These are phyloP conservation scores for Vigna nakashimae DNA, from an alignment of 306 rosid genomes.

Conservation along the genomic window DNA sequence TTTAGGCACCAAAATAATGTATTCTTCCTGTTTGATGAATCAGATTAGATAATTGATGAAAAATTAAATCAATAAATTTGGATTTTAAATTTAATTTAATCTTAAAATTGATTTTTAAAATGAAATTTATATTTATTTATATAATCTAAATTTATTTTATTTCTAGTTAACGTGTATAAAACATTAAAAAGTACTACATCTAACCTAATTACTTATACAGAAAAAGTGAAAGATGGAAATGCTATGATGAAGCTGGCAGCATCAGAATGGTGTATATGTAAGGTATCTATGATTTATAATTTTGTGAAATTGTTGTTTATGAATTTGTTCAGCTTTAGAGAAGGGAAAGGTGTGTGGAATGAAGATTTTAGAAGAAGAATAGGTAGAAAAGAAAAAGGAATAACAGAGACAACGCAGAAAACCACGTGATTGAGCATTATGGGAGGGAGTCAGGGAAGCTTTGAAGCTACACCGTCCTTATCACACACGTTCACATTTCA, in stretches of 20 bases:
- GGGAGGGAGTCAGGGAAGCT: conserved; percentile 4
- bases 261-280: not conserved
- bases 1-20: too few relatives aligned
- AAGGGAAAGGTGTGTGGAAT: not conserved
- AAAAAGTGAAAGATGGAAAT: not conserved
- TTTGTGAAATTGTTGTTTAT: conserved; percentile 3
- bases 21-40: too few relatives aligned
- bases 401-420: conserved; percentile 35
- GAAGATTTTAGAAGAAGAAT: conserved; percentile 26
- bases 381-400: conserved; percentile 23
- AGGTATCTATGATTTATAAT: not conserved
- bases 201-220: not conserved
- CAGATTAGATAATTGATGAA: too few relatives aligned
- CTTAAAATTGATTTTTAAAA: too few relatives aligned
- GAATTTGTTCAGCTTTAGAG: not conserved
- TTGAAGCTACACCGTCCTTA: conserved; percentile 37
- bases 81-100: too few relatives aligned
- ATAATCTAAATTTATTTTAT: too few relatives aligned
- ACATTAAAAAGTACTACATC: not conserved
- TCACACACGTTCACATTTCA: conserved; percentile 46
- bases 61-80: too few relatives aligned
- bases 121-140: too few relatives aligned
- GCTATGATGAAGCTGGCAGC: not conserved
- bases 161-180: too few relatives aligned
- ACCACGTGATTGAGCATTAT: conserved; percentile 47